A percentile compares a stretch with the other conserved stretches of the same genome.
Evolutionary conservation across 441 rosid genomes (phyloP).

Genomic region (Melastoma candidum): DNA sequence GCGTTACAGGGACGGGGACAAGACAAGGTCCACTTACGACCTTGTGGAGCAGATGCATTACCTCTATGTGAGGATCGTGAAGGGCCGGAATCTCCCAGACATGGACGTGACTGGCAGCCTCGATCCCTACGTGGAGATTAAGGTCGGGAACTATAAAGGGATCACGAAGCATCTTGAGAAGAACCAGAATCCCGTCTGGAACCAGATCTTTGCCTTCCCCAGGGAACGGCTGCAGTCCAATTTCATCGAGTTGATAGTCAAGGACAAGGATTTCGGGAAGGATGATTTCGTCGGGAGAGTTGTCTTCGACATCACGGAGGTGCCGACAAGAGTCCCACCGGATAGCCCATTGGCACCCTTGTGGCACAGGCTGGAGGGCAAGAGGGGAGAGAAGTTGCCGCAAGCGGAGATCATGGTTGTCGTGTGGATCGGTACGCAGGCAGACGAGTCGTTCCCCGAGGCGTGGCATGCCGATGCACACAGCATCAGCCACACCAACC

Average conservation of each 20-base stretch:
- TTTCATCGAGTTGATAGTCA: constrained; percentile 6
- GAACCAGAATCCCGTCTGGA: constrained; percentile 12
- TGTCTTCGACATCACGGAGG: neutral
- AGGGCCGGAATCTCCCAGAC: constrained; percentile 5
- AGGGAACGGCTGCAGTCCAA: constrained; percentile 7
- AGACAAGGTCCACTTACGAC: constrained; percentile 7
- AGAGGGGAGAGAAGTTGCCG: neutral
- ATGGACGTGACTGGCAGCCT: constrained; percentile 2
- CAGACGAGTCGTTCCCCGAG: constrained; percentile 7
- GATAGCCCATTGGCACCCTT: constrained; percentile 12
- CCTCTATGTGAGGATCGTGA: constrained; percentile 8
- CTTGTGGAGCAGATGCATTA: constrained; percentile 7
- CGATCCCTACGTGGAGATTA: constrained; percentile 5
- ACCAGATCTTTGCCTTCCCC: constrained; percentile 9
- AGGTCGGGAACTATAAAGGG: constrained; percentile 8
- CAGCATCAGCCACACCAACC: constrained; percentile 2
- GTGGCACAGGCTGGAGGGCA: neutral
- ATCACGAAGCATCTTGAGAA: constrained; percentile 6
- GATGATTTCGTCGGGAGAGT: constrained; percentile 9
- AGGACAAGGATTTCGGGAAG: constrained; percentile 6
- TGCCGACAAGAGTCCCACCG: constrained; percentile 9
- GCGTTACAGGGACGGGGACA: constrained; percentile 12
- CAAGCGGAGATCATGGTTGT: constrained; percentile 8
- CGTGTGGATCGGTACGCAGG: neutral
- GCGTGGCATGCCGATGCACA: constrained; percentile 14